Conservation (phyloP, 495 filamentous ascomycete genomes). For the Aspergillus sparsus region DNA sequence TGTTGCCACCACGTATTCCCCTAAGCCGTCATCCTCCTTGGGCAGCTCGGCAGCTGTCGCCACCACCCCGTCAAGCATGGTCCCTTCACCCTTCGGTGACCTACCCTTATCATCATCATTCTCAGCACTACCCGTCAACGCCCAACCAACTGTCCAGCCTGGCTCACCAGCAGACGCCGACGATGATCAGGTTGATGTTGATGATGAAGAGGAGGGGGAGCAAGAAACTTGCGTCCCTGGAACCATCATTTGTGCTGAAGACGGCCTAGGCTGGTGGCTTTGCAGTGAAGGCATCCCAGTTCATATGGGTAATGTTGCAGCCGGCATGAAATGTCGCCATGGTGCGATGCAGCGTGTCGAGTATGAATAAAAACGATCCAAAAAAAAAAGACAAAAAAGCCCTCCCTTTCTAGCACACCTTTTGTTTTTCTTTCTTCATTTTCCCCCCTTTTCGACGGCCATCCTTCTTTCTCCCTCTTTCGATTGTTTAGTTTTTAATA, state of each 20-base stretch:
- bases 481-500: neutral
- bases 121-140: neutral
- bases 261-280: slow-evolving; percentile 41
- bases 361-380: too few relatives aligned
- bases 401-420: too few relatives aligned
- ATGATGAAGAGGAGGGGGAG: slow-evolving; percentile 4
- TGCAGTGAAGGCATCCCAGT: slow-evolving; percentile 37
- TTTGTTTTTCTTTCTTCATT: too few relatives aligned
- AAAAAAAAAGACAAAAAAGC: too few relatives aligned
- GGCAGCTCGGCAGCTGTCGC: neutral
- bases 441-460: too few relatives aligned
- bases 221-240: slow-evolving; percentile 30
- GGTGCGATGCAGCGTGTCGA: slow-evolving; percentile 31
- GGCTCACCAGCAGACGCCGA: neutral
- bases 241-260: slow-evolving; percentile 40
- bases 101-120: neutral
- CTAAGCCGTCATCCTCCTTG: neutral
- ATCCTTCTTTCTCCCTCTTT: neutral
- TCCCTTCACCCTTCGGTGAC: neutral
- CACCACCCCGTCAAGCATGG: slow-evolving; percentile 15
- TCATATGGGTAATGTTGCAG: slow-evolving; percentile 44
- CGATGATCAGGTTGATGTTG: too few relatives aligned
- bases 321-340: slow-evolving; percentile 40
- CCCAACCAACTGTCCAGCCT: slow-evolving; percentile 22
- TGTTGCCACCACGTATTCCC: neutral